phyloP scores from a whole-genome alignment of 257 asterid genomes.

The Catharanthus roseus region DNA sequence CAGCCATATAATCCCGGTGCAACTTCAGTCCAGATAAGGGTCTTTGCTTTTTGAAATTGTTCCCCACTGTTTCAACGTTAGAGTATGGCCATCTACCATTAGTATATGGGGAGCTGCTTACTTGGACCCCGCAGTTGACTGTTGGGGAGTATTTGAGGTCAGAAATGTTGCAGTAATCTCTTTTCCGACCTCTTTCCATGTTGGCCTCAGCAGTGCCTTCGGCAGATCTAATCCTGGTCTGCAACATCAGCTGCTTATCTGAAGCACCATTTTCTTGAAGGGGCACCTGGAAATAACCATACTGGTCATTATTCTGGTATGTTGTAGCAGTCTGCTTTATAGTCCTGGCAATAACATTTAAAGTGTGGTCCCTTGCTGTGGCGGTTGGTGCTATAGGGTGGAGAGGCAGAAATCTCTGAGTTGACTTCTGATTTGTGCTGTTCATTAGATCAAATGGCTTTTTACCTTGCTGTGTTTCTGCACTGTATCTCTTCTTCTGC shows the following conservation, averaged over 20 bases:
- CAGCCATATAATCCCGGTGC: constrained; percentile 26
- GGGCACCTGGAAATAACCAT: constrained; percentile 28
- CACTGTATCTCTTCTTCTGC: constrained; percentile 16
- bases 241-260: constrained; percentile 31
- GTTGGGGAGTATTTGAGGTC: constrained; percentile 19
- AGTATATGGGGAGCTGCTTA: constrained; percentile 24
- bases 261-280: constrained; percentile 29
- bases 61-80: constrained; percentile 21
- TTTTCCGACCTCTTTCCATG: constrained; percentile 37
- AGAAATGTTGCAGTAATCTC: constrained; percentile 29
- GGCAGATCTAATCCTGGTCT: constrained; percentile 25
- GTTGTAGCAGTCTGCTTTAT: constrained; percentile 34
- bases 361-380: constrained; percentile 36
- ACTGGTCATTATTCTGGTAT: constrained; percentile 22
- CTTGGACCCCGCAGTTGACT: constrained; percentile 17
- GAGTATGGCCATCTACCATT: constrained; percentile 22
- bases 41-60: constrained; percentile 29
- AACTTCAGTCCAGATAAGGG: constrained; percentile 20
- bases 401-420: constrained; percentile 27
- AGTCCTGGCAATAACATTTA: constrained; percentile 59
- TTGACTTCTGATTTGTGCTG: constrained; percentile 18
- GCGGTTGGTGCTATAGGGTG: constrained; percentile 20
- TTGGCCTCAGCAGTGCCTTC: constrained; percentile 19
- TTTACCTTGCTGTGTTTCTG: constrained; percentile 26
- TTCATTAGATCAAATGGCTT: constrained; percentile 11